Conservation (phyloP, 73 alveolate species). For the Paramecium primaurelia region DNA sequence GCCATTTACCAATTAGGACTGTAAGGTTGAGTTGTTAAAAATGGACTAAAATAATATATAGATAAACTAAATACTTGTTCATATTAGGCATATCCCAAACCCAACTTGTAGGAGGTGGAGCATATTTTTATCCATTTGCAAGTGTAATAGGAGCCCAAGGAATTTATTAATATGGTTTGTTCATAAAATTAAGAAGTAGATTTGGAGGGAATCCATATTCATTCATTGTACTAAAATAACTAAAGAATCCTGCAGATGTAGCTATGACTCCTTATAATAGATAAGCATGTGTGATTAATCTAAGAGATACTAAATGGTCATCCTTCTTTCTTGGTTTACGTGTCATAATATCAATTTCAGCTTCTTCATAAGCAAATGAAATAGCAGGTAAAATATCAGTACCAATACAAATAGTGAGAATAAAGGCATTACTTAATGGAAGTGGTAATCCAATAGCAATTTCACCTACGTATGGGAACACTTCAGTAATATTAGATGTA, state of each 20-base stretch:
- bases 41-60: background rate
- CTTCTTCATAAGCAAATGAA: constrained; percentile 90
- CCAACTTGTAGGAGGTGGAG: constrained; percentile 42
- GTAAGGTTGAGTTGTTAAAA: background rate
- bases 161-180: constrained; percentile 24
- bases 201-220: constrained; percentile 85
- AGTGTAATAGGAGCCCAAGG: background rate
- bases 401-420: constrained; percentile 82
- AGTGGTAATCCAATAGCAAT: constrained; percentile 79
- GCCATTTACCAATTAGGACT: constrained; percentile 43
- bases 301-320: constrained; percentile 82
- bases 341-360: constrained; percentile 92
- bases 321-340: constrained; percentile 89
- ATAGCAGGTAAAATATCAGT: constrained; percentile 93
- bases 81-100: constrained; percentile 25
- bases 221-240: constrained; percentile 80
- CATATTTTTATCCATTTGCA: constrained; percentile 2
- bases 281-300: constrained; percentile 75
- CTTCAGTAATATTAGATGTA: constrained; percentile 86
- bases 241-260: constrained; percentile 78
- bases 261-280: constrained; percentile 74
- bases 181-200: constrained; percentile 64
- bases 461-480: constrained; percentile 81
- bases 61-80: background rate
- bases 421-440: constrained; percentile 84